Evolutionary conservation across 2,329 filamentous ascomycete species (phyloP), one percentile per base, ranked within the genome.

Genomic region (Huntiella bhutanensis): DNA sequence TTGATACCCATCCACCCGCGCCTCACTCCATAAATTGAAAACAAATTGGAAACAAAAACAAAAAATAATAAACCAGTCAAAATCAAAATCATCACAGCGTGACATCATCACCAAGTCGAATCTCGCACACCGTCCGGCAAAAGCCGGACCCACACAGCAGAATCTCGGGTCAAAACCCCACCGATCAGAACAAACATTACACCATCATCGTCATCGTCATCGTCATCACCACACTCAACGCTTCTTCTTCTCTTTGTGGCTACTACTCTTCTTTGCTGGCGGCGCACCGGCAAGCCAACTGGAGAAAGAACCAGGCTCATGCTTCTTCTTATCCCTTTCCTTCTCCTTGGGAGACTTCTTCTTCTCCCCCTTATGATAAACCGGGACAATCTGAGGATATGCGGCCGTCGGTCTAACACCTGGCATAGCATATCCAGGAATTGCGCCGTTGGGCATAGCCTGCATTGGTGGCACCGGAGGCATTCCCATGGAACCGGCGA

Each of bases 311-410:
- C 16, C 13, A 19, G 15, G 16, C 17, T 40, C 38, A 40, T 40
- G 38, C 11, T 40, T 40, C 38, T 19, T 16, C 38, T n/a, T 16
- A 19, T 40, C 38, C 38, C 28, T 40, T 8, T 46, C 39, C 32
- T 41, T 46, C 32, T 41, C 40, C 22, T 45, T 45, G 11, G 43
- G 34, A 17, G 12, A 16, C 40, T 8, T 35, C 39, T n/a, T 41
- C 34, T 32, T 13, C 11, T 34, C 32, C 7, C 5, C 6, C 22
- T 28, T 28, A 28, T 8, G 22, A 28, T 28, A 28, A 43, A 34
- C 32, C 3, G 17, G 33, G 5, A 33, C 22, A 7, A 13, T 16
- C 41, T 34, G 17, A 5, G n/a, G 41, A 34, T 17, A 43, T 10
- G 32, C 32, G 2, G 41, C 15, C 22, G 22, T 6, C 22, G 22